These are phyloP conservation scores for Barnettozyma pratensis DNA, from an alignment of 805 yeast species.

Conservation along the genomic window DNA sequence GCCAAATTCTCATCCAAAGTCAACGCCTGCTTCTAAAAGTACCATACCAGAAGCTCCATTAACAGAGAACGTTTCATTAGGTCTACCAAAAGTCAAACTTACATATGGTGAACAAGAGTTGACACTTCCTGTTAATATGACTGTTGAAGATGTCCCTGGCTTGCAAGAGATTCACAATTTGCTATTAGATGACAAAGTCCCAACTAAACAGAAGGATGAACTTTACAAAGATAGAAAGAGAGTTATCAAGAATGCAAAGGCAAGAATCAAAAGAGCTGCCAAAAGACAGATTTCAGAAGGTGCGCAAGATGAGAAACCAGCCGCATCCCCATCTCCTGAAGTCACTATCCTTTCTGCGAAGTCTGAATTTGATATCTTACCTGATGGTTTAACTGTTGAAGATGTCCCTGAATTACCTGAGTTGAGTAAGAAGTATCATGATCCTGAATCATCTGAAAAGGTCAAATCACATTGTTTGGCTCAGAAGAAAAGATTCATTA, in stretches of 20 bases:
- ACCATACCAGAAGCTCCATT: not conserved
- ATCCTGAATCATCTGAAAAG: not conserved
- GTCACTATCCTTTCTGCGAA: not conserved
- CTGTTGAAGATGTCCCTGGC: conserved; percentile 9
- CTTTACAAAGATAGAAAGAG: conserved; percentile 4
- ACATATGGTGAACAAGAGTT: not conserved
- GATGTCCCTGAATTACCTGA: conserved; percentile 1
- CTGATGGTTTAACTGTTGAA: not conserved
- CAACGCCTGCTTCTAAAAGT: not conserved
- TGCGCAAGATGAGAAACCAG: not conserved
- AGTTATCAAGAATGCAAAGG: conserved; percentile 7
- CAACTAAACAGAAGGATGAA: not conserved
- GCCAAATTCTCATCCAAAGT: not conserved
- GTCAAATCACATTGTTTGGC: not conserved
- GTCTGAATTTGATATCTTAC: not conserved
- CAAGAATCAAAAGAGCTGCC: conserved; percentile 5
- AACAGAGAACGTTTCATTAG: not conserved
- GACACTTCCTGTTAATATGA: not conserved
- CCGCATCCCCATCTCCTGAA: not conserved
- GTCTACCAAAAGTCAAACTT: conserved; percentile 2
- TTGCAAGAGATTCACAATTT: conserved; percentile 1
- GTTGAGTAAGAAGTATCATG: not conserved
- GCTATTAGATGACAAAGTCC: not conserved
- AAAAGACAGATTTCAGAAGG: not conserved
- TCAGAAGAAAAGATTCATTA: not conserved